Conservation (phyloP, 192 early-diverging fungal genomes). For the Coemansia sp. region DNA sequence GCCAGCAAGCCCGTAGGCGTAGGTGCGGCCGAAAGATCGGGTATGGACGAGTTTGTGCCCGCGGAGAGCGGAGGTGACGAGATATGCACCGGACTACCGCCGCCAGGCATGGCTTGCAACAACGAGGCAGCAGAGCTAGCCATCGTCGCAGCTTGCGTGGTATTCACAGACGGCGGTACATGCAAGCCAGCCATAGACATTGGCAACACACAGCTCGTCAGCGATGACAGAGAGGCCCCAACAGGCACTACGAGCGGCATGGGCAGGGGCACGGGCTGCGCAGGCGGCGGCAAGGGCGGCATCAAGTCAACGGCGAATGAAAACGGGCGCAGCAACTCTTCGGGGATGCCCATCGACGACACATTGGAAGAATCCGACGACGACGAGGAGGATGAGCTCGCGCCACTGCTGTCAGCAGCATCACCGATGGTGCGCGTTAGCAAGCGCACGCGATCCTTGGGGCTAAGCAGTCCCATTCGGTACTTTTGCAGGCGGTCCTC, state of each 20-base stretch:
- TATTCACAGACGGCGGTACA: background rate
- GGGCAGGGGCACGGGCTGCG: background rate
- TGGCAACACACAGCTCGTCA: background rate
- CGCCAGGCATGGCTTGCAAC: background rate
- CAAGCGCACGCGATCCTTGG: slow-evolving; percentile 35
- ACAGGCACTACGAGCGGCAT: background rate
- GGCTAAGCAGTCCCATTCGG: slow-evolving; percentile 29
- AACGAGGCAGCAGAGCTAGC: background rate
- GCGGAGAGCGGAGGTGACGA: slow-evolving; percentile 8
- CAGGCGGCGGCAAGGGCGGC: background rate
- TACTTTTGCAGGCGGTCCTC: slow-evolving; percentile 17
- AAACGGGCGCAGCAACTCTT: slow-evolving; percentile 35
- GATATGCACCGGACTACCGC: background rate
- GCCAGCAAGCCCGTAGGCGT: background rate
- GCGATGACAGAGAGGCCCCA: background rate
- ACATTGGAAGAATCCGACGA: background rate
- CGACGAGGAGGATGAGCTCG: background rate
- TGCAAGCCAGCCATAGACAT: background rate
- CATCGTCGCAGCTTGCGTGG: background rate
- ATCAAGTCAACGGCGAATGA: slow-evolving; percentile 19
- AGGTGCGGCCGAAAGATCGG: background rate
- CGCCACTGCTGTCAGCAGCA: background rate
- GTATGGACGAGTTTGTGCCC: background rate
- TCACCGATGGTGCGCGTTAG: background rate
- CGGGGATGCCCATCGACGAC: slow-evolving; percentile 10